Evolutionary conservation across 306 rosid species (phyloP), one percentile per base, ranked within the genome.

Genomic region (Corylus heterophylla): DNA sequence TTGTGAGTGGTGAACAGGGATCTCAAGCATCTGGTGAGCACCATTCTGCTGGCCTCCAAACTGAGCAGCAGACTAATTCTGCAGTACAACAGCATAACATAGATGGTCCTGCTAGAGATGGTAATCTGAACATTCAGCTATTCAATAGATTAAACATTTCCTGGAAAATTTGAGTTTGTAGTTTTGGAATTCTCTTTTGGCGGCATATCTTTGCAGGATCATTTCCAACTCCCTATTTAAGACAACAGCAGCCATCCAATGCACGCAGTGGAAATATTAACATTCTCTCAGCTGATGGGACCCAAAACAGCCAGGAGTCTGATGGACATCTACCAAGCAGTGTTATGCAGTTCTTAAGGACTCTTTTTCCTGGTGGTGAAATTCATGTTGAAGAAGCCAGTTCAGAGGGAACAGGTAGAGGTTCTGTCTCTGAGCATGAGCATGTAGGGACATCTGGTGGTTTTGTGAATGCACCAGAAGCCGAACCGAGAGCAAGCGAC

Each of bases 321-420:
- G 92, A 90, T 80, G 81, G 96, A 75, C 92, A 93, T 85, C 68
- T 90, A 44, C 98, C 97, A 7, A 82, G 81, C 76, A 80, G 74
- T 78, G 88, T 90, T 22, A 81, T 90, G 75, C 92, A 93, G 78
- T 81, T 89, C 66, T 70, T 93, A 55, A 83, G 94, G 86, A 74
- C 87, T 72, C 90, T 89, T 75, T 90, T 91, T 81, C 99, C 99
- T 47, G 89, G 89, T 82, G 99, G 96, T 80, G 99, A 96, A 89
- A 77, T 96, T 85, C 93, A 87, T 12, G 87, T 89, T 29, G 99
- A 93, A 78, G 97, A 88, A 81, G 85, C 89, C 67, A 87, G 85
- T 86, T 54, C 76, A 58, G 94, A 83, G 81, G 97, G 88, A 78
- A 80, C 83, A 71, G 63, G 84, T 77, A 69, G 79, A 50, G 87